phyloP scores from a whole-genome alignment of 805 yeast species.

The Ogataea henricii region DNA sequence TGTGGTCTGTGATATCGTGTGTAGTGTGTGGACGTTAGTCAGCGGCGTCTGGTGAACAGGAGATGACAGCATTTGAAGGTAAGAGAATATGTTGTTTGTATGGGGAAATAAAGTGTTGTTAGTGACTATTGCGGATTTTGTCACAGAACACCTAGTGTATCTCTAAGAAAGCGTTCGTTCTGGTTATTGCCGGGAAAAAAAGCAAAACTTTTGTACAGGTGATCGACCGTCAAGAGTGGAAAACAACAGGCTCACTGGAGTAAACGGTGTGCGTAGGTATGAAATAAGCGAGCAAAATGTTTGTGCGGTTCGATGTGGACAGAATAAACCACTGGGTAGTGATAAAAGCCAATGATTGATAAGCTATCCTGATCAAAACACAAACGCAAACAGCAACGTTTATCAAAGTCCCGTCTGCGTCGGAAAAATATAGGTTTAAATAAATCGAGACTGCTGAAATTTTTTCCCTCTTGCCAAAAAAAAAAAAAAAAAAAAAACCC shows the following conservation, averaged over 20 bases:
- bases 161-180: not conserved
- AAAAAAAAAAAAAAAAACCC: slow-evolving; percentile 4
- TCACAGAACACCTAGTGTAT: not conserved
- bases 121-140: not conserved
- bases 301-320: slow-evolving; percentile 1
- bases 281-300: not conserved
- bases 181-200: not conserved
- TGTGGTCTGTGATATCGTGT: slow-evolving; percentile 15
- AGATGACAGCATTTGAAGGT: slow-evolving; percentile 22
- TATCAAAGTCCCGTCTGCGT: not conserved
- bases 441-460: slow-evolving; percentile 4
- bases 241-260: slow-evolving; percentile 1
- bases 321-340: not conserved
- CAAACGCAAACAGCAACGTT: not conserved
- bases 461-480: slow-evolving; percentile 4
- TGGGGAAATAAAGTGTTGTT: not conserved
- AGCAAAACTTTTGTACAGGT: not conserved
- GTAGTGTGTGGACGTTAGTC: slow-evolving; percentile 19
- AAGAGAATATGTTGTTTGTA: not conserved
- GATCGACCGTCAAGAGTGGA: not conserved
- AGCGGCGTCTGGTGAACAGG: slow-evolving; percentile 23
- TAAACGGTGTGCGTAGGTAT: not conserved
- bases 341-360: not conserved
- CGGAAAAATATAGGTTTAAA: slow-evolving; percentile 5
- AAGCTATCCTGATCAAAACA: not conserved